Evolutionary conservation across 129 eudicot genomes (phyloP).

Genomic region (Kitagawia praeruptora): DNA sequence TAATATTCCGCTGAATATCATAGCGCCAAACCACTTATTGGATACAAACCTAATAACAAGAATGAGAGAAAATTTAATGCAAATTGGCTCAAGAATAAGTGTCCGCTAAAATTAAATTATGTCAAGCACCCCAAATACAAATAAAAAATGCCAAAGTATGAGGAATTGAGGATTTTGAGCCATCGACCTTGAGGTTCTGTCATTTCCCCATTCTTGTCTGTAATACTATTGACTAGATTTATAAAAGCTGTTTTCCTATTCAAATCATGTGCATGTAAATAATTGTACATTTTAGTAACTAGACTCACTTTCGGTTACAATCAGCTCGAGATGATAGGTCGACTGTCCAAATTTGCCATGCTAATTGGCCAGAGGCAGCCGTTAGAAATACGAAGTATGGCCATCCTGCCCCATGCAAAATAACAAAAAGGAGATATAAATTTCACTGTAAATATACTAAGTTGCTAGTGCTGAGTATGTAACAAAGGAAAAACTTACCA

Average conservation of each 20-base stretch:
- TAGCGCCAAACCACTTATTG: slow-evolving; percentile 15
- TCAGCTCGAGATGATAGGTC: slow-evolving; percentile 63
- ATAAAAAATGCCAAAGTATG: background rate
- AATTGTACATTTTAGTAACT: no score
- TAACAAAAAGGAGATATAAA: no score
- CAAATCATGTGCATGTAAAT: no score
- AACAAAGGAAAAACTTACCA: no score
- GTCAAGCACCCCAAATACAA: background rate
- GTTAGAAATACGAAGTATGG: no score
- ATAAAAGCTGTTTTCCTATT: no score
- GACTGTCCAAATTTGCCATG: slow-evolving; percentile 81
- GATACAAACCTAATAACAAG: slow-evolving; percentile 59
- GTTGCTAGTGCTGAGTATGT: no score
- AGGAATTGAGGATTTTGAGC: background rate
- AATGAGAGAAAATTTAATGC: background rate
- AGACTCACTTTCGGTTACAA: slow-evolving; percentile 77
- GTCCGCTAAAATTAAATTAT: background rate
- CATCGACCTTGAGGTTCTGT: background rate
- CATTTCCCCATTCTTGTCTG: background rate
- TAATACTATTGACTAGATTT: no score
- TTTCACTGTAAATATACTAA: no score
- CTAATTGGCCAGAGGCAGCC: slow-evolving; percentile 98
- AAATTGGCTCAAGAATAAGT: background rate
- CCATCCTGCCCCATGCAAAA: no score
- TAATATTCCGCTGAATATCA: slow-evolving; percentile 57